Percentiles rank a stretch among this genome's conserved stretches.
Evolutionary conservation across 176 grass and related monocot species (phyloP).

Genomic region (Alloteropsis semialata): DNA sequence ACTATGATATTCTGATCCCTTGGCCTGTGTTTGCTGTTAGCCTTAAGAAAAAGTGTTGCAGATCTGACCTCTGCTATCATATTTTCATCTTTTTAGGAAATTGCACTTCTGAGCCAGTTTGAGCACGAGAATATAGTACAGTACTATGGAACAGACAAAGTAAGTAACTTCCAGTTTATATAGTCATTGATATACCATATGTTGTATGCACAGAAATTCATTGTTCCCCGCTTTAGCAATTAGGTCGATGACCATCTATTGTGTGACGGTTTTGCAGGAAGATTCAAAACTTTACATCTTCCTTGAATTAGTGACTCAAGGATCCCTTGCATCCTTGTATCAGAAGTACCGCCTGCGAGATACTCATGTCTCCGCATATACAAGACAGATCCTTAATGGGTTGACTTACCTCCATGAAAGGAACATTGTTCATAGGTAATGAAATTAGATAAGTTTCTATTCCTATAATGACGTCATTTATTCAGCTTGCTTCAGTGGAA

Average conservation of each 20-base stretch:
- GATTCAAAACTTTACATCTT: slow-evolving; percentile 91
- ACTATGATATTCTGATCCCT: neutral
- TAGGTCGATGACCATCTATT: slow-evolving; percentile 7
- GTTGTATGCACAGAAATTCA: neutral
- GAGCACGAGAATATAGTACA: slow-evolving; percentile 99
- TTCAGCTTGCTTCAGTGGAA: neutral
- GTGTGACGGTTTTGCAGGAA: slow-evolving; percentile 57
- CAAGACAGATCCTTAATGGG: slow-evolving; percentile 86
- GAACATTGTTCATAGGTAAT: slow-evolving; percentile 92
- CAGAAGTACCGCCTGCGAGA: slow-evolving; percentile 69
- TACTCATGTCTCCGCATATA: slow-evolving; percentile 89
- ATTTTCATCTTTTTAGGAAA: slow-evolving; percentile 62
- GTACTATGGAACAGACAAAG: slow-evolving; percentile 98
- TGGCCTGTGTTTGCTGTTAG: neutral
- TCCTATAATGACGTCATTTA: neutral
- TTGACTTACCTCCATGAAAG: slow-evolving; percentile 89
- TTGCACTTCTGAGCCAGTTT: slow-evolving; percentile 95
- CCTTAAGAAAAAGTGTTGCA: neutral
- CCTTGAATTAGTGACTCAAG: slow-evolving; percentile 95
- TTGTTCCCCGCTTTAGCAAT: neutral
- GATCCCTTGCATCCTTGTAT: slow-evolving; percentile 87
- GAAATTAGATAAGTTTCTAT: slow-evolving; percentile 11
- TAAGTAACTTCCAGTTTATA: slow-evolving; percentile 39
- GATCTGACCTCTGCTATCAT: slow-evolving; percentile 14
- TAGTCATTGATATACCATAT: neutral